Evolutionary conservation across 2,329 filamentous ascomycete genomes (phyloP), one percentile per base, ranked within the genome.

Genomic region (Epicoccum nigrum): DNA sequence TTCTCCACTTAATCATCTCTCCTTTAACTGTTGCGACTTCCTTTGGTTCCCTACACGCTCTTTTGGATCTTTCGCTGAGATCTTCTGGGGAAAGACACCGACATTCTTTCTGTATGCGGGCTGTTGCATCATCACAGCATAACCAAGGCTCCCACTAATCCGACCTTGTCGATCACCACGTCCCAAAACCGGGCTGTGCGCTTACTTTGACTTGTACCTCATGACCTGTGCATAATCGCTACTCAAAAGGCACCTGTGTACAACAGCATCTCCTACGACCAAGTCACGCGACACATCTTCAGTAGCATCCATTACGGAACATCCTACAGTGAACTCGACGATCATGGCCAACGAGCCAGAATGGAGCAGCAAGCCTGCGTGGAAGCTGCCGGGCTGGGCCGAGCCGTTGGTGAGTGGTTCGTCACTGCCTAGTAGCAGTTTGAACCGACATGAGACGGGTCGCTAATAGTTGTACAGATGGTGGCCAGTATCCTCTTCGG

Each of bases 401-500:
- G 74, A 76, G 56, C 73, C 74, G 34, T 32, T 76, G 39, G 72
- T 76, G 62, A 47, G 70, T 60, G 15, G 7, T 6, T 37, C 12
- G 34, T 7, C 25, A n/a, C 33, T 44, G 15, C 12, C 27, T 41
- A 27, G 9, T 9, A 25, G 32, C 28, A 25, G 5, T 28, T 32
- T 42, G 38, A 9, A 46, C 2, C 27, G 28, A 43, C 21, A 34
- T 39, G 27, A 21, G 32, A 35, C 28, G 21, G 17, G 32, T 35
- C 21, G 33, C 43, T 52, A 27, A 52, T 17, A 23, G 16, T 23
- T 27, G 17, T 21, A 6, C 32, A 80, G 78, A 79, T 81, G 56
- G 79, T 82, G 9, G 69, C 78, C n/a, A 72, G 67, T 31, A 81
- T 82, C 45, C 75, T 81, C 48, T 70, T 80, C 55, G 71, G 70